Conservation (phyloP, 208 protist genomes). For the Trypanosoma boissoni region DNA sequence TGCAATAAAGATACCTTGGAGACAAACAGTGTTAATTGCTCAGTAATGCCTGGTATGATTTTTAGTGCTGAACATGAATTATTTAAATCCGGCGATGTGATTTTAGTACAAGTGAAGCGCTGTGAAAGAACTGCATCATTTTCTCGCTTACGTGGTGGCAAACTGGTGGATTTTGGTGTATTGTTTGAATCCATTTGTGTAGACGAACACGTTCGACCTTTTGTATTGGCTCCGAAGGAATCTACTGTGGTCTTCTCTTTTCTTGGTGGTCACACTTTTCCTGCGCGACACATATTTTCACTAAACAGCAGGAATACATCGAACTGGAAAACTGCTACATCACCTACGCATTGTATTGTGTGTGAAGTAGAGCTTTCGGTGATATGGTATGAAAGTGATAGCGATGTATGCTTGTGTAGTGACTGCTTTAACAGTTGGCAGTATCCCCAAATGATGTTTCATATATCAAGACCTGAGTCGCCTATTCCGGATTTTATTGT, state of each 20-base stretch:
- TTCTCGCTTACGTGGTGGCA: slow-evolving; percentile 56
- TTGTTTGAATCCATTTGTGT: slow-evolving; percentile 70
- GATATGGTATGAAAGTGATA: slow-evolving; percentile 72
- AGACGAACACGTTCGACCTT: slow-evolving; percentile 45
- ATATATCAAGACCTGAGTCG: slow-evolving; percentile 22
- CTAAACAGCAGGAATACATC: slow-evolving; percentile 42
- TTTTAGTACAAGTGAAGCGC: slow-evolving; percentile 67
- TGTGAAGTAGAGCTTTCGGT: slow-evolving; percentile 34
- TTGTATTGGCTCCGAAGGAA: slow-evolving; percentile 65
- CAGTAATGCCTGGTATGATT: slow-evolving; percentile 75
- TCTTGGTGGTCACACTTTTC: slow-evolving; percentile 60
- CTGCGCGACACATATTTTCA: slow-evolving; percentile 65
- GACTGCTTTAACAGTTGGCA: slow-evolving; percentile 83
- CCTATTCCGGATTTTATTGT: slow-evolving; percentile 62
- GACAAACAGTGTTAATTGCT: slow-evolving; percentile 87
- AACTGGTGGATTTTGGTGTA: slow-evolving; percentile 70
- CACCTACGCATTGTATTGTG: slow-evolving; percentile 22
- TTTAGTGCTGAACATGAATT: slow-evolving; percentile 63
- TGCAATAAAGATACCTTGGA: slow-evolving; percentile 65
- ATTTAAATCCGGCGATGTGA: slow-evolving; percentile 66
- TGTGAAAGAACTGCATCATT: slow-evolving; percentile 62
- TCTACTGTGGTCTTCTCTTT: slow-evolving; percentile 84
- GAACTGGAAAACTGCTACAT: slow-evolving; percentile 14
- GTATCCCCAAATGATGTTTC: slow-evolving; percentile 70
- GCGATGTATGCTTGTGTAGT: slow-evolving; percentile 52